Evolutionary conservation across 805 yeast species (phyloP).

Genomic region (Candida montana): DNA sequence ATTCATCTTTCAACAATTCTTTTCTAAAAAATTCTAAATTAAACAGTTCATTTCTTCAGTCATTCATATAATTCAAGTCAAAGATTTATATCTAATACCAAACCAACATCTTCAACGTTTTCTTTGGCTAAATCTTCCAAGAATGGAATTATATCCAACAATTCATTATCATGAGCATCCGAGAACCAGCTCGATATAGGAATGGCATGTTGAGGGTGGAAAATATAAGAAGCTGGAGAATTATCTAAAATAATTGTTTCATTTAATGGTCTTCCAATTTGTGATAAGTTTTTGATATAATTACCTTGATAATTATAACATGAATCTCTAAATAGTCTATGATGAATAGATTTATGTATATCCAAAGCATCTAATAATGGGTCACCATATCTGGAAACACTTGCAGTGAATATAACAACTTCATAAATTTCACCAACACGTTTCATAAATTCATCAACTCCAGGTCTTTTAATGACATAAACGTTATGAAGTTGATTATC

Average conservation of each 20-base stretch:
- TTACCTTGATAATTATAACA: constrained; percentile 93
- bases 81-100: constrained; percentile 71
- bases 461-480: constrained; percentile 95
- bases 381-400: constrained; percentile 93
- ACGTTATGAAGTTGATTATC: constrained; percentile 91
- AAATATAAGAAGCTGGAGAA: constrained; percentile 96
- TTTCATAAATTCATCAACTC: constrained; percentile 87
- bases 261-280: constrained; percentile 84
- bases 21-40: no score
- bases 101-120: constrained; percentile 77
- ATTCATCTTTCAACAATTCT: no score
- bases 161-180: constrained; percentile 94
- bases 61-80: no score
- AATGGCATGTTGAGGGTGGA: constrained; percentile 96
- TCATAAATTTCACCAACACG: constrained; percentile 84
- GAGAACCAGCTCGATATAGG: constrained; percentile 98
- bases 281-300: constrained; percentile 89
- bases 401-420: constrained; percentile 95
- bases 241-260: constrained; percentile 91
- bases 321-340: constrained; percentile 88
- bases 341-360: constrained; percentile 69
- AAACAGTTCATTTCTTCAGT: no score
- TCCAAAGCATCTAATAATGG: constrained; percentile 90
- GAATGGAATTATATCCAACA: constrained; percentile 85
- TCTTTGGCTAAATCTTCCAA: constrained; percentile 74